A percentile compares a stretch with the other conserved stretches of the same genome.
These are phyloP conservation scores for Apiotrichum akiyoshidainum DNA, from an alignment of 1,284 basidiomycete genomes.

Conservation along the genomic window DNA sequence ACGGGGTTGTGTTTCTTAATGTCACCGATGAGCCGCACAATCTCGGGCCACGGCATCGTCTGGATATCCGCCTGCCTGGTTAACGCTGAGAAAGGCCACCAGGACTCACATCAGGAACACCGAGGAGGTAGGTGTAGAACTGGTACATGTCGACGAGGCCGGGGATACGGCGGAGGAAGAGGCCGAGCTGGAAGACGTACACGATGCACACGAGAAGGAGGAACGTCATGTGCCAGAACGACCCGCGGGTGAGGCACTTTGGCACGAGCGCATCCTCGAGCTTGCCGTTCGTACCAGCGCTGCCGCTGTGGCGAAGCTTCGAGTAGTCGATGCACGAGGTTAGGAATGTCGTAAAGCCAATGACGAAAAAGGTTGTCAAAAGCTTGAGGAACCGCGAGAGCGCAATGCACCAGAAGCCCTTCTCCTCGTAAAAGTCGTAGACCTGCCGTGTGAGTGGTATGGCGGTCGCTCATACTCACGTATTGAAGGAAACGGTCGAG, in stretches of 20 bases:
- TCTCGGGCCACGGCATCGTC: constrained; percentile 93
- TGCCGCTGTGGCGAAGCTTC: constrained; percentile 56
- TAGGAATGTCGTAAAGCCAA: constrained; percentile 92
- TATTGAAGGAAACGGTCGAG: constrained; percentile 92
- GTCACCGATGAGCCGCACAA: constrained; percentile 80
- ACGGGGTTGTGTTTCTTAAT: constrained; percentile 88
- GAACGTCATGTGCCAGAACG: constrained; percentile 58
- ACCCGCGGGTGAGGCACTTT: constrained; percentile 65
- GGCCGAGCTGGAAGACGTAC: constrained; percentile 62
- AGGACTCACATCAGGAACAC: constrained; percentile 57
- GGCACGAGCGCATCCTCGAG: constrained; percentile 76
- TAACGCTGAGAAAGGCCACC: neutral
- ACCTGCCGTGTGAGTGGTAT: constrained; percentile 40
- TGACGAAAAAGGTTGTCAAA: constrained; percentile 93
- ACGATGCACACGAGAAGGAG: constrained; percentile 75
- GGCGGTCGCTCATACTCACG: constrained; percentile 52
- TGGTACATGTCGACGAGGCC: constrained; percentile 86
- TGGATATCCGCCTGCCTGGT: constrained; percentile 81
- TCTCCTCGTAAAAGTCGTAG: constrained; percentile 92
- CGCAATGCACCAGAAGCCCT: constrained; percentile 91
- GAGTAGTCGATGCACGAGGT: constrained; percentile 92
- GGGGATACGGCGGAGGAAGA: constrained; percentile 58
- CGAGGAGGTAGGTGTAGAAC: constrained; percentile 65
- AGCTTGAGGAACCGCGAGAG: constrained; percentile 82
- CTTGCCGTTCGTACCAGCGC: constrained; percentile 37